These are phyloP conservation scores for Penicillium sp. DNA, from an alignment of 2,329 filamentous ascomycete species.

Conservation along the genomic window DNA sequence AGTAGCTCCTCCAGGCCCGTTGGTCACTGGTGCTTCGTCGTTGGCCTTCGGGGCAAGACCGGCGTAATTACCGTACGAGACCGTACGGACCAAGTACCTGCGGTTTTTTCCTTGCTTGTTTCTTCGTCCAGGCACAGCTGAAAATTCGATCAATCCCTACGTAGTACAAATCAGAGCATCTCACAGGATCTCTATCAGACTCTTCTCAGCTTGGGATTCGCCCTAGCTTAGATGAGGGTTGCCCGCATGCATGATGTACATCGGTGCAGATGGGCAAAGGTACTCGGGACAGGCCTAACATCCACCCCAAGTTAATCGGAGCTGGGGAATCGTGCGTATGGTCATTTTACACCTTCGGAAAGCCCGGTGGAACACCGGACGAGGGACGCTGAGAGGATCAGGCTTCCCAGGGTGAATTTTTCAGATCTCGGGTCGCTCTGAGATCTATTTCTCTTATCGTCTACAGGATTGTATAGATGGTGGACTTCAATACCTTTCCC, in stretches of 20 bases:
- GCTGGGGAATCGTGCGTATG: conserved; percentile 9
- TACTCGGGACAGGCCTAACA: background rate
- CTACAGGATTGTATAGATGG: background rate
- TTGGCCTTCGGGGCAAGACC: too few species aligned
- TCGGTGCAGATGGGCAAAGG: background rate
- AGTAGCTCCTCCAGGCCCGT: too few species aligned
- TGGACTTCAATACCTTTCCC: background rate
- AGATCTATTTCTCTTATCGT: background rate
- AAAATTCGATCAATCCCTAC: background rate
- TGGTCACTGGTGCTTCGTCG: too few species aligned
- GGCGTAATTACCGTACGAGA: background rate
- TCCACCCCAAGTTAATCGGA: background rate
- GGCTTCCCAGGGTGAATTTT: background rate
- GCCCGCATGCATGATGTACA: conserved; percentile 7
- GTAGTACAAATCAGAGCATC: background rate
- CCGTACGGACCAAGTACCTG: background rate
- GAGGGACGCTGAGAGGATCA: background rate
- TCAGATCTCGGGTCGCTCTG: background rate
- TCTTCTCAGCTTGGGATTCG: background rate
- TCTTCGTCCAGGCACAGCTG: conserved; percentile 1
- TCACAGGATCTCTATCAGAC: background rate
- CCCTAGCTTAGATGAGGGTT: background rate
- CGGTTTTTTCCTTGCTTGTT: background rate
- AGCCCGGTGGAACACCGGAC: conserved; percentile 21
- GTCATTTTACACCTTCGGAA: conserved; percentile 15